A percentile compares a stretch with the other conserved stretches of the same genome.
Evolutionary conservation across 495 filamentous ascomycete genomes (phyloP).

Genomic region (Delitschia confertaspora): DNA sequence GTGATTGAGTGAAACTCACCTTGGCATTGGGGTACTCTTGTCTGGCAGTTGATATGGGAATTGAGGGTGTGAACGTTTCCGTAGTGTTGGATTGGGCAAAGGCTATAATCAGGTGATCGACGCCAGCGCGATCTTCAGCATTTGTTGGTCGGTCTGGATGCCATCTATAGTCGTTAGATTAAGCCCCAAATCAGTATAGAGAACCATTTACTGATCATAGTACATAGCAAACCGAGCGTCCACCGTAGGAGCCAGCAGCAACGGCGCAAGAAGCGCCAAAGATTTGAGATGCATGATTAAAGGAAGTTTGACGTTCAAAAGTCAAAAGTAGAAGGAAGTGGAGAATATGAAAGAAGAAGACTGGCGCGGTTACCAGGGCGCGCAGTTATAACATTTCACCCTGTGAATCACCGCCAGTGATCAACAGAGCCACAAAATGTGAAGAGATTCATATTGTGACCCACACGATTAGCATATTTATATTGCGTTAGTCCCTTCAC

Average conservation of each 20-base stretch:
- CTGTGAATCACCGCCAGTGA: too few species aligned
- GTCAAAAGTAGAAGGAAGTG: too few species aligned
- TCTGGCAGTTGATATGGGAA: constrained; percentile 13
- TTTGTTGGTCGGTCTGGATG: constrained; percentile 12
- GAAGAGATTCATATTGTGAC: too few species aligned
- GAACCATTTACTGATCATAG: constrained; percentile 18
- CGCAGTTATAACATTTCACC: too few species aligned
- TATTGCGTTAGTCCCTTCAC: too few species aligned
- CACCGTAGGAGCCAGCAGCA: constrained; percentile 1
- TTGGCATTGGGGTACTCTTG: constrained; percentile 17
- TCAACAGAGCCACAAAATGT: too few species aligned
- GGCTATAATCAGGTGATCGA: constrained; percentile 19
- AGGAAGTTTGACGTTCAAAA: too few species aligned
- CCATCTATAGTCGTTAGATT: constrained; percentile 9
- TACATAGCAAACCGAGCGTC: constrained; percentile 21
- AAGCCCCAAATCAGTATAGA: neutral
- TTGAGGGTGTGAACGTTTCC: constrained; percentile 6
- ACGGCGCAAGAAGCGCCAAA: constrained; percentile 4
- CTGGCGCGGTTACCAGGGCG: too few species aligned
- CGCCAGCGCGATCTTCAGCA: constrained; percentile 10
- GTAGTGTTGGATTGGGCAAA: constrained; percentile 14
- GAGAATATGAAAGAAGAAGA: too few species aligned
- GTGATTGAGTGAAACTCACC: too few species aligned
- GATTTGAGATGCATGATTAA: constrained; percentile 16
- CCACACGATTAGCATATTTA: too few species aligned